Conservation (phyloP, 495 filamentous ascomycete species). For the Podospora sp. region DNA sequence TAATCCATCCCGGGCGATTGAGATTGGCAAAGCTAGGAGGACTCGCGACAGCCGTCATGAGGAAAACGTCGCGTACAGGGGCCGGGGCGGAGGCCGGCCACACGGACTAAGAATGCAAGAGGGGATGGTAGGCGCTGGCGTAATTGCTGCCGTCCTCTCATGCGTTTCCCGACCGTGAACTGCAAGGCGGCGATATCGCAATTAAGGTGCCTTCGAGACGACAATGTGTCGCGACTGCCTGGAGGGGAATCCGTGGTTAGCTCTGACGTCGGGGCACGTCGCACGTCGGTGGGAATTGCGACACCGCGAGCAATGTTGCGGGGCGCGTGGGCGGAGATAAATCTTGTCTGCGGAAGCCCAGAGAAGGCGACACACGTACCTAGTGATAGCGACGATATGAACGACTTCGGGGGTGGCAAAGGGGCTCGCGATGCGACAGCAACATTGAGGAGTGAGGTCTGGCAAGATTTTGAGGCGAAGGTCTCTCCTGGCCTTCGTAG, state of each 20-base stretch:
- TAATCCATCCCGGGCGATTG: constrained; percentile 68
- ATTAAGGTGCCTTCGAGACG: constrained; percentile 23
- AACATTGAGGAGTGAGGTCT: constrained; percentile 22
- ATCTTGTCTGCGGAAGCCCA: not conserved
- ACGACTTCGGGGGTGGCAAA: constrained; percentile 20
- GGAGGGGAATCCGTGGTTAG: constrained; percentile 26
- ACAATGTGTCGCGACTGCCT: constrained; percentile 24
- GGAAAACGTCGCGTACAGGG: constrained; percentile 31
- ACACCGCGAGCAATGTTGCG: constrained; percentile 1
- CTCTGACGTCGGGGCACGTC: constrained; percentile 26
- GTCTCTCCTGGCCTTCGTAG: constrained; percentile 22
- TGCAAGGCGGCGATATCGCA: constrained; percentile 4
- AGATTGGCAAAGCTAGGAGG: constrained; percentile 81
- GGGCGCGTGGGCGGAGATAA: not conserved
- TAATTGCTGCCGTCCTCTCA: constrained; percentile 9
- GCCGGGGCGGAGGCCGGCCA: constrained; percentile 29
- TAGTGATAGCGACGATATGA: constrained; percentile 11
- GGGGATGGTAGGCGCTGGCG: not conserved
- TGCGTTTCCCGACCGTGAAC: constrained; percentile 20
- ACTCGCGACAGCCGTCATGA: constrained; percentile 97
- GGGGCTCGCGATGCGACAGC: constrained; percentile 21
- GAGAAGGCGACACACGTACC: constrained; percentile 17
- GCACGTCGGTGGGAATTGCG: constrained; percentile 20
- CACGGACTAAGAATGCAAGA: constrained; percentile 44
- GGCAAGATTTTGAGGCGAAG: constrained; percentile 31